Conservation (phyloP, 169 alveolate genomes). For the Miamiensis avidus region DNA sequence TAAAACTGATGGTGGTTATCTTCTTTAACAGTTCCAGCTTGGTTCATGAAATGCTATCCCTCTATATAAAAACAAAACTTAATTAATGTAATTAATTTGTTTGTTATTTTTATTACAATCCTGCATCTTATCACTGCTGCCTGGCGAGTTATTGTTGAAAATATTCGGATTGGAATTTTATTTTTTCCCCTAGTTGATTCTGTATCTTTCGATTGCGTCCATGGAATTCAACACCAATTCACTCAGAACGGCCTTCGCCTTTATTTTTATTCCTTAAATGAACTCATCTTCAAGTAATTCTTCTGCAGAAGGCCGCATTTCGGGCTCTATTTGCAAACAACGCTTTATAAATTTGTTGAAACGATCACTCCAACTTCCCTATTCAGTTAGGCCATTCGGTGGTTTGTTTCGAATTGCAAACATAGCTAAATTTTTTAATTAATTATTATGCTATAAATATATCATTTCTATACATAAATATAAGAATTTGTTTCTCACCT, state of each 20-base stretch:
- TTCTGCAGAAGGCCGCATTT: constrained; percentile 70
- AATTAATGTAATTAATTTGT: too few relatives aligned
- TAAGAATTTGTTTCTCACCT: constrained; percentile 26
- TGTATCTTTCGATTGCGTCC: constrained; percentile 61
- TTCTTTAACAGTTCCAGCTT: not conserved
- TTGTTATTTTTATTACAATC: not conserved
- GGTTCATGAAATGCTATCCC: not conserved
- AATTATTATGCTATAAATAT: not conserved
- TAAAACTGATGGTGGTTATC: not conserved
- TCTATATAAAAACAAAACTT: not conserved
- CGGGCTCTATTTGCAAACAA: constrained; percentile 81
- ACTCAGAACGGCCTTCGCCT: constrained; percentile 37
- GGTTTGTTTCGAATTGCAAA: constrained; percentile 61
- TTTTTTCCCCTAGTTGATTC: constrained; percentile 30
- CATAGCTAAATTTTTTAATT: constrained; percentile 43
- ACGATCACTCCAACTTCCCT: constrained; percentile 68
- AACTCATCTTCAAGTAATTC: constrained; percentile 68
- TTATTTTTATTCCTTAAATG: constrained; percentile 21
- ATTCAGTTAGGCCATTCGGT: constrained; percentile 64
- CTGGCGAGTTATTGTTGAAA: not conserved
- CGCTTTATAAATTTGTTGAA: constrained; percentile 74
- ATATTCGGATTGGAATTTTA: too few relatives aligned
- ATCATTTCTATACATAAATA: too few relatives aligned
- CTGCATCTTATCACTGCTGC: not conserved
- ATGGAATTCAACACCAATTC: constrained; percentile 65